Evolutionary conservation across 2,329 filamentous ascomycete genomes (phyloP).

Genomic region (Alternaria hordeiaustralica): DNA sequence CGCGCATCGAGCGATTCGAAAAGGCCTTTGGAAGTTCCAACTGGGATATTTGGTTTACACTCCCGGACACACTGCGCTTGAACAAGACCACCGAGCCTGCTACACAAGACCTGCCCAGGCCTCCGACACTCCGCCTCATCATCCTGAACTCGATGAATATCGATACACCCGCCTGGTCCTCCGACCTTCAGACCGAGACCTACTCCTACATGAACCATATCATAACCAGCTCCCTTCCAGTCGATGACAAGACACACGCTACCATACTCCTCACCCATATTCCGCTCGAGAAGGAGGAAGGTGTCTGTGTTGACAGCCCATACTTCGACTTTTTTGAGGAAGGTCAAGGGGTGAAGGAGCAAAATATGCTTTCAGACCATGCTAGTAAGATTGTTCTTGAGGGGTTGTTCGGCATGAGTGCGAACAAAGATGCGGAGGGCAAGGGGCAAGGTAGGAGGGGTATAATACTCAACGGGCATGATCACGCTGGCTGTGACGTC

Average conservation of each 20-base stretch:
- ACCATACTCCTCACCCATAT: slow-evolving; percentile 92
- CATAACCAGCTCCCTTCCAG: slow-evolving; percentile 67
- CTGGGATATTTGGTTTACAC: slow-evolving; percentile 79
- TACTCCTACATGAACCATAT: slow-evolving; percentile 77
- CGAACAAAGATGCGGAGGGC: slow-evolving; percentile 63
- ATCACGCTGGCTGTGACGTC: slow-evolving; percentile 92
- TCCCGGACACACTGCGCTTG: slow-evolving; percentile 22
- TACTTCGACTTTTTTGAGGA: slow-evolving; percentile 78
- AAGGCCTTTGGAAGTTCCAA: slow-evolving; percentile 84
- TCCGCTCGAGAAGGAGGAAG: slow-evolving; percentile 81
- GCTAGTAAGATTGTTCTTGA: slow-evolving; percentile 76
- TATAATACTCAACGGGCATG: slow-evolving; percentile 88
- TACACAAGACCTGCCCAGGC: slow-evolving; percentile 25
- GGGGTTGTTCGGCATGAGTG: slow-evolving; percentile 80
- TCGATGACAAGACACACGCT: slow-evolving; percentile 69
- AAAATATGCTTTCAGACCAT: slow-evolving; percentile 83
- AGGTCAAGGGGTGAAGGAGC: slow-evolving; percentile 77
- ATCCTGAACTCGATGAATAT: slow-evolving; percentile 94
- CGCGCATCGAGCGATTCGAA: slow-evolving; percentile 81
- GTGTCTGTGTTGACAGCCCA: slow-evolving; percentile 83
- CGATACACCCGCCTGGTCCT: slow-evolving; percentile 76
- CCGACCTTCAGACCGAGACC: slow-evolving; percentile 73
- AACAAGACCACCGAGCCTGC: slow-evolving; percentile 1
- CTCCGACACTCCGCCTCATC: slow-evolving; percentile 78
- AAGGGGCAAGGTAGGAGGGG: slow-evolving; percentile 73